These are phyloP conservation scores for Pseudoneurospora amorphoporcata DNA, from an alignment of 495 filamentous ascomycete species.

Conservation along the genomic window DNA sequence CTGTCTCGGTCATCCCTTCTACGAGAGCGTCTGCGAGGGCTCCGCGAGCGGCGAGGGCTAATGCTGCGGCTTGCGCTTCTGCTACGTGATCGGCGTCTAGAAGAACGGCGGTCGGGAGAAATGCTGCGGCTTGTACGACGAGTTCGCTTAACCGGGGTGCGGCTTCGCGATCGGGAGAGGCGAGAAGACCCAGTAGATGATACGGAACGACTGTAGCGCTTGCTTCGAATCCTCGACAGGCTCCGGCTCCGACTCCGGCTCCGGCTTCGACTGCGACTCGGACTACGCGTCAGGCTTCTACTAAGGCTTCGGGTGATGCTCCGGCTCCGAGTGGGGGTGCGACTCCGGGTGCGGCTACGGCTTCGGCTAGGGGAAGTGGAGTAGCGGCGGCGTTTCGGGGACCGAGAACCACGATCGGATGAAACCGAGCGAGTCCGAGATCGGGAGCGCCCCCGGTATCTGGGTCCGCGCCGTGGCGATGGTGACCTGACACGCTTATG, in stretches of 20 bases:
- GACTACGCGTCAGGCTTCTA: constrained; percentile 6
- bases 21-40: neutral
- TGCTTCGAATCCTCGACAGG: constrained; percentile 6
- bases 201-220: constrained; percentile 35
- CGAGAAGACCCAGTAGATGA: constrained; percentile 24
- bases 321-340: constrained; percentile 22
- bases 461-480: constrained; percentile 20
- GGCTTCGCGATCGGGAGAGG: constrained; percentile 28
- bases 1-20: neutral
- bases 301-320: constrained; percentile 12
- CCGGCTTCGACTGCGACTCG: constrained; percentile 3
- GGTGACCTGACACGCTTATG: constrained; percentile 36
- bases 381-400: constrained; percentile 24
- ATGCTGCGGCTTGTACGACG: constrained; percentile 34
- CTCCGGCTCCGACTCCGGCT: constrained; percentile 10
- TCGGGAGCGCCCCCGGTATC: constrained; percentile 12
- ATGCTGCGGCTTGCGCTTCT: constrained; percentile 31
- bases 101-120: constrained; percentile 17
- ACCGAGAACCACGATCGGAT: constrained; percentile 18
- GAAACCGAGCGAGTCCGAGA: constrained; percentile 15
- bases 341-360: constrained; percentile 26
- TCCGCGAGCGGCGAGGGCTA: constrained; percentile 18
- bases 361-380: constrained; percentile 30
- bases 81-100: constrained; percentile 26
- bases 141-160: constrained; percentile 29